Evolutionary conservation across 73 alveolate species (phyloP).

Genomic region (Symbiodinium natans): DNA sequence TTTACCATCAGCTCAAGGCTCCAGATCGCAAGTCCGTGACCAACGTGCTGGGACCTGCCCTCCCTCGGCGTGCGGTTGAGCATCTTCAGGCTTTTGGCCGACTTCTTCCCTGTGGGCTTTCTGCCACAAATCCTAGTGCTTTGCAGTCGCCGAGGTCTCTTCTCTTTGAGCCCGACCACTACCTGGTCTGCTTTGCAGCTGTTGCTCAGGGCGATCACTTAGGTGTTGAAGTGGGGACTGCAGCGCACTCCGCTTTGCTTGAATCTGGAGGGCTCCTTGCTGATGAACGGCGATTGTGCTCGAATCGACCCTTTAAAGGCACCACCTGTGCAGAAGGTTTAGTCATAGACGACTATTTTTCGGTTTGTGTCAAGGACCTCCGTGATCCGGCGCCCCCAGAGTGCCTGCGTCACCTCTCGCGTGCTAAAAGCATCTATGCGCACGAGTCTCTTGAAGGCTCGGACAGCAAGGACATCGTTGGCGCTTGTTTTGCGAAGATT

Average conservation of each 20-base stretch:
- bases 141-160: background rate
- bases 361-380: background rate
- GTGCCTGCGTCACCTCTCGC: background rate
- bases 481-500: background rate
- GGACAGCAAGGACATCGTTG: background rate
- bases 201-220: slow-evolving; percentile 36
- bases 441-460: background rate
- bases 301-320: background rate
- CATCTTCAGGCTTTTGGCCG: background rate
- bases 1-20: background rate
- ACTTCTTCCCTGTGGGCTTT: background rate
- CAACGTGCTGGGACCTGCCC: background rate
- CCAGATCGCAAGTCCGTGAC: background rate
- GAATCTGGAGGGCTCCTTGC: background rate
- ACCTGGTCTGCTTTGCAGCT: background rate
- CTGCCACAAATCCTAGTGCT: too few relatives aligned
- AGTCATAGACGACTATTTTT: slow-evolving; percentile 15
- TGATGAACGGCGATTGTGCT: background rate
- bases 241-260: background rate
- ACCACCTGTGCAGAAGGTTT: background rate
- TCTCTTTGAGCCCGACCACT: background rate
- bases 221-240: background rate
- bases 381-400: background rate
- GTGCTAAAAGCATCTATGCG: background rate
- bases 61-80: background rate